Evolutionary conservation across 768 basidiomycete species (phyloP).

Genomic region (Strobilomyces dryophilus): DNA sequence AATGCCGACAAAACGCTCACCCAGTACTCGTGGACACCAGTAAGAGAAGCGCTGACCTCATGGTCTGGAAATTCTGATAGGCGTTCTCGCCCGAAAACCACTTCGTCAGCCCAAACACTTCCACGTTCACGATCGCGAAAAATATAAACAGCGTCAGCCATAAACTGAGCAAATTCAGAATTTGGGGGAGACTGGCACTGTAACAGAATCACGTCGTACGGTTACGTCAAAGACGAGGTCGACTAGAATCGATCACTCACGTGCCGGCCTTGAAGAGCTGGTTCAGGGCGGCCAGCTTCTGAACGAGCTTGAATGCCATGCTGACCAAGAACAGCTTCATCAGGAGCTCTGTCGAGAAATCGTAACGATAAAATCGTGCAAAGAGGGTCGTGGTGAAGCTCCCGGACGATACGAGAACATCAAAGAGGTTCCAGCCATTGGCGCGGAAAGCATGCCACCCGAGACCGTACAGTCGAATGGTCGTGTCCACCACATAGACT

Average conservation of each 20-base stretch:
- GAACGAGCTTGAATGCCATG: constrained; percentile 92
- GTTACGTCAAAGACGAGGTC: not conserved
- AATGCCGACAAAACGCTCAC: constrained; percentile 38
- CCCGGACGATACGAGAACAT: constrained; percentile 74
- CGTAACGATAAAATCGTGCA: constrained; percentile 50
- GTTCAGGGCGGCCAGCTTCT: constrained; percentile 82
- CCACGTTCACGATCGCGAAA: constrained; percentile 83
- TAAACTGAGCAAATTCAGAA: constrained; percentile 76
- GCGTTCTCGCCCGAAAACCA: constrained; percentile 59
- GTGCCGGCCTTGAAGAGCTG: constrained; percentile 95
- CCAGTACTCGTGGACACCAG: constrained; percentile 90
- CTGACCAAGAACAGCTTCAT: constrained; percentile 91
- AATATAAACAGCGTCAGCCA: constrained; percentile 92
- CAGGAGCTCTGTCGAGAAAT: constrained; percentile 57
- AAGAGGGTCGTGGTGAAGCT: constrained; percentile 80
- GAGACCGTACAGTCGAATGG: constrained; percentile 76
- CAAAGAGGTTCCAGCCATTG: constrained; percentile 94
- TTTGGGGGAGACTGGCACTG: constrained; percentile 83
- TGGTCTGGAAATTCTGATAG: constrained; percentile 70
- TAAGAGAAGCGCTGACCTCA: constrained; percentile 82
- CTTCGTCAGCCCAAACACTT: constrained; percentile 89
- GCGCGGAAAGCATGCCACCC: constrained; percentile 81
- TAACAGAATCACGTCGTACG: not conserved
- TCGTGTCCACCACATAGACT: constrained; percentile 73
- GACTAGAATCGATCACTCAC: constrained; percentile 45